A percentile compares a stretch with the other conserved stretches of the same genome.
Conservation (phyloP, 1,284 basidiomycete genomes). For the Trichosporon asahii region DNA sequence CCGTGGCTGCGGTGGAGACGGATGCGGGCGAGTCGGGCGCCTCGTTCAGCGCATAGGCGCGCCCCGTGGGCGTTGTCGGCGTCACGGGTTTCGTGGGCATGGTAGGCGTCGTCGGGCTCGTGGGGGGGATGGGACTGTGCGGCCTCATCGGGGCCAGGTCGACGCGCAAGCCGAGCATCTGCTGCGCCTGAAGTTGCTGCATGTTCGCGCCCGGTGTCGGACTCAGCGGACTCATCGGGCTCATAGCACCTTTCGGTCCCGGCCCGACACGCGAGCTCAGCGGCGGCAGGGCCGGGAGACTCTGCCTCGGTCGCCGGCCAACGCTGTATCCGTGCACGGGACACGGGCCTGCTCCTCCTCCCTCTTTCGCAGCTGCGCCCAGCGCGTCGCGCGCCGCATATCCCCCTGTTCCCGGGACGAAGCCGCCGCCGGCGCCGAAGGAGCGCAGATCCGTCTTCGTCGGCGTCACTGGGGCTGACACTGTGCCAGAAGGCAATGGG, state of each 20-base stretch:
- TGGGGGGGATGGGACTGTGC: not conserved
- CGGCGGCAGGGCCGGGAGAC: not conserved
- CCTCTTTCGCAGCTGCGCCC: not conserved
- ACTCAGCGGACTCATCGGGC: not conserved
- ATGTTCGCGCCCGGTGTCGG: not conserved
- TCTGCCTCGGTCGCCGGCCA: not conserved
- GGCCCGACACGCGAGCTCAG: not conserved
- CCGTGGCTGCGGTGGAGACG: not conserved
- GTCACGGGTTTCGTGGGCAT: not conserved
- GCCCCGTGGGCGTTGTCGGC: not conserved
- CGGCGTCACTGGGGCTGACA: not conserved
- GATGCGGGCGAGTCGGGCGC: not conserved
- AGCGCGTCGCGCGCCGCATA: too few relatives aligned
- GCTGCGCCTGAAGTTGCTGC: not conserved
- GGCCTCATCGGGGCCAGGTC: not conserved
- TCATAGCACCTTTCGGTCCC: not conserved
- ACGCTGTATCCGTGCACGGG: not conserved
- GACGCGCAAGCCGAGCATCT: not conserved
- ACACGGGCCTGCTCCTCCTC: not conserved
- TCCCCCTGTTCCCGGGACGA: not conserved
- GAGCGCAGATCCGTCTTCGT: not conserved
- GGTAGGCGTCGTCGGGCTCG: not conserved
- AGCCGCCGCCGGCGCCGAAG: not conserved
- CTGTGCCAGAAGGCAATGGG: not conserved
- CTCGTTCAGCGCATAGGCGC: not conserved